A percentile compares a stretch with the other conserved stretches of the same genome.
These are phyloP conservation scores for Catharanthus roseus DNA, from an alignment of 257 asterid genomes.

Conservation along the genomic window DNA sequence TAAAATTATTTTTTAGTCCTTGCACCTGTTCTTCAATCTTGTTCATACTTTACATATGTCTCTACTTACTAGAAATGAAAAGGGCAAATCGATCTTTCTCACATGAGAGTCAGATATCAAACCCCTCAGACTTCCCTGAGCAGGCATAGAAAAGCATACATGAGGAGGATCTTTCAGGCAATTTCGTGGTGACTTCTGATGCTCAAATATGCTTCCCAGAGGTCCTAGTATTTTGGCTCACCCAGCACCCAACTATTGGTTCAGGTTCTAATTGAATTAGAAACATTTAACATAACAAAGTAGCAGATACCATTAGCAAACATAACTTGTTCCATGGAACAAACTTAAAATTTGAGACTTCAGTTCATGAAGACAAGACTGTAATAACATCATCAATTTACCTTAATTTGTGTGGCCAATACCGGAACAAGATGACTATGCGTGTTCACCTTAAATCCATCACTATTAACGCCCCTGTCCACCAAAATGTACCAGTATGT, in stretches of 20 bases:
- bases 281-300: not conserved
- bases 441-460: slow-evolving; percentile 82
- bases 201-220: not conserved
- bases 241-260: not conserved
- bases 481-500: slow-evolving; percentile 11
- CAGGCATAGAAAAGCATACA: not conserved
- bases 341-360: not conserved
- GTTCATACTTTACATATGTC: not conserved
- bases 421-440: slow-evolving; percentile 87
- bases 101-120: not conserved
- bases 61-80: not conserved
- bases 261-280: not conserved
- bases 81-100: not conserved
- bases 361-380: not conserved
- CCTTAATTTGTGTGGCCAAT: slow-evolving; percentile 91
- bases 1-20: not conserved
- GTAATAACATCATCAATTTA: slow-evolving; percentile 18
- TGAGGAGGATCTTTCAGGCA: not conserved
- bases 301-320: not conserved
- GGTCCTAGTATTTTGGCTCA: not conserved
- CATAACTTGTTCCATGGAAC: not conserved
- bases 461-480: slow-evolving; percentile 67
- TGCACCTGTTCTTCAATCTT: not conserved
- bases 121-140: not conserved
- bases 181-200: not conserved